A percentile compares a stretch with the other conserved stretches of the same genome.
Evolutionary conservation across 2,329 filamentous ascomycete genomes (phyloP).

Genomic region (Colletotrichum australisinense): DNA sequence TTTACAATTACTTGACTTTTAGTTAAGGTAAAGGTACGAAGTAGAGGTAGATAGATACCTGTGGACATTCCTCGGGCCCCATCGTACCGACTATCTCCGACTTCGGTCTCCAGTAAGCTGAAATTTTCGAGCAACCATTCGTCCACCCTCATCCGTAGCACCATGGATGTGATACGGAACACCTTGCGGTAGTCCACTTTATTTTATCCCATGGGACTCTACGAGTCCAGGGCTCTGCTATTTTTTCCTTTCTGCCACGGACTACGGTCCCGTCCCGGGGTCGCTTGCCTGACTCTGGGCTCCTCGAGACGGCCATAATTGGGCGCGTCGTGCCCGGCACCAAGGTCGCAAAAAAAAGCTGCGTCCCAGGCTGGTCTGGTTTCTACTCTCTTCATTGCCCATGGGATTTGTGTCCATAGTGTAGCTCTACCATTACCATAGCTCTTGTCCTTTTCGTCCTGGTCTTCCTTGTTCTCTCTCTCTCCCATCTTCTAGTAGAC

Average conservation of each 20-base stretch:
- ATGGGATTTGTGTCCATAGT: slow-evolving; percentile 8
- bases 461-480: not conserved
- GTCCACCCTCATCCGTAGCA: not conserved
- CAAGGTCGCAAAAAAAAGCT: not conserved
- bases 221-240: too few relatives aligned
- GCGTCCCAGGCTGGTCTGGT: not conserved
- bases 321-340: slow-evolving; percentile 9
- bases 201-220: not conserved
- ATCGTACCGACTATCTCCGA: slow-evolving; percentile 35
- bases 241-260: not conserved
- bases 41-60: too few relatives aligned
- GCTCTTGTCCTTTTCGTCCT: not conserved
- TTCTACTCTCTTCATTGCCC: not conserved
- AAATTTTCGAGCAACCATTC: slow-evolving; percentile 31
- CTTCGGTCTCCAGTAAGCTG: slow-evolving; percentile 34
- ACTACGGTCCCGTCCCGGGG: not conserved
- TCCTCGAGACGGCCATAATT: slow-evolving; percentile 4
- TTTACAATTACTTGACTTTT: too few relatives aligned
- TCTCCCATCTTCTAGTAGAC: not conserved
- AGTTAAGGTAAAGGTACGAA: not conserved
- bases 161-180: not conserved
- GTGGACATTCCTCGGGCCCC: slow-evolving; percentile 22
- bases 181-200: slow-evolving; percentile 9
- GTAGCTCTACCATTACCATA: not conserved
- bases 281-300: not conserved